Conservation (phyloP, 768 basidiomycete genomes). For the Fibroporia radiculosa region DNA sequence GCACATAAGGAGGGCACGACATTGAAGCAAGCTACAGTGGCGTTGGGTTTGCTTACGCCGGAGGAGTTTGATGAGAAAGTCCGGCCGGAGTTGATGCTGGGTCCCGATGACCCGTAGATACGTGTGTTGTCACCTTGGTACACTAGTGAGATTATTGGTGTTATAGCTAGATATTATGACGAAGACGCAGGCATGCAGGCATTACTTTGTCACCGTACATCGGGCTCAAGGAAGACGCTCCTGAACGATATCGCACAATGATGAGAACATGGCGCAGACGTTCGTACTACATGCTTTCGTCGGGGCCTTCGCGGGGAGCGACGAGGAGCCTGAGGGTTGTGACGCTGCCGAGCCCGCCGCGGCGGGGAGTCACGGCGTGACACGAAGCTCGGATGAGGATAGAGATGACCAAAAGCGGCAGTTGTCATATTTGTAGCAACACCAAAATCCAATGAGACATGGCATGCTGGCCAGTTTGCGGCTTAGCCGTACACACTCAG, state of each 20-base stretch:
- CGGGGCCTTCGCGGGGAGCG: background rate
- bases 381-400: slow-evolving; percentile 15
- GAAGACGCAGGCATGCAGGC: too few species aligned
- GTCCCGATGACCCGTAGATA: slow-evolving; percentile 47
- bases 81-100: slow-evolving; percentile 84
- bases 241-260: too few species aligned
- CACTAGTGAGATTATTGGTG: too few species aligned
- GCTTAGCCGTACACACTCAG: slow-evolving; percentile 17
- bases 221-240: too few species aligned
- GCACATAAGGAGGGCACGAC: slow-evolving; percentile 99
- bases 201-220: too few species aligned
- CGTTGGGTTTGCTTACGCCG: slow-evolving; percentile 74
- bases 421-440: slow-evolving; percentile 20
- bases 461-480: slow-evolving; percentile 18
- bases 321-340: background rate
- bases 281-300: too few species aligned
- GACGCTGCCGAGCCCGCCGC: slow-evolving; percentile 12
- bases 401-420: slow-evolving; percentile 15
- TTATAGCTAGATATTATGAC: too few species aligned
- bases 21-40: slow-evolving; percentile 88
- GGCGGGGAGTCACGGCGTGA: slow-evolving; percentile 11
- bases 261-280: too few species aligned
- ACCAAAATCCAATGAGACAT: slow-evolving; percentile 19
- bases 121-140: background rate
- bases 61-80: slow-evolving; percentile 96